A percentile compares a stretch with the other conserved stretches of the same genome.
Evolutionary conservation across 2,329 filamentous ascomycete species (phyloP).

Genomic region (Fulvia fulva): DNA sequence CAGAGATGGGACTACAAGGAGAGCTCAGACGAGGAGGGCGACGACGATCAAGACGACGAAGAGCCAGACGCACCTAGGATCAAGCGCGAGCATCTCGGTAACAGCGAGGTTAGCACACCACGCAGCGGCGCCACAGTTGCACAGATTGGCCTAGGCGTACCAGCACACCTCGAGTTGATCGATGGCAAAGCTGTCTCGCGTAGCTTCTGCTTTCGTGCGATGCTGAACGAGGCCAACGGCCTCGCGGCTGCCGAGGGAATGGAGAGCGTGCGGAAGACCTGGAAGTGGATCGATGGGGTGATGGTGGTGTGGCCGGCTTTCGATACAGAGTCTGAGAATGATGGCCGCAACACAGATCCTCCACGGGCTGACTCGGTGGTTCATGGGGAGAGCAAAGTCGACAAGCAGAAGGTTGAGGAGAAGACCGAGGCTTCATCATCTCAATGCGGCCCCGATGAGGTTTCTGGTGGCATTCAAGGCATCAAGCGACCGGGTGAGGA

Average conservation of each 20-base stretch:
- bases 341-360: neutral
- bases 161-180: neutral
- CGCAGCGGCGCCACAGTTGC: neutral
- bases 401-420: neutral
- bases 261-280: neutral
- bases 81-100: neutral
- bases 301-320: neutral
- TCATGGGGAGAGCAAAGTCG: neutral
- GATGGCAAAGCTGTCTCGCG: neutral
- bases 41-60: slow-evolving; percentile 17
- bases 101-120: neutral
- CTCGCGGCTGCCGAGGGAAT: neutral
- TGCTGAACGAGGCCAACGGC: neutral
- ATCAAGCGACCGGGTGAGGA: neutral
- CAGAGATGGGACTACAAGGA: neutral
- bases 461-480: neutral
- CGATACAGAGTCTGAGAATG: neutral
- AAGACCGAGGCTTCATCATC: neutral
- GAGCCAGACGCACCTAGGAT: neutral
- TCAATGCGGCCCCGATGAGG: neutral
- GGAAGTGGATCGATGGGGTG: neutral
- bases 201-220: neutral
- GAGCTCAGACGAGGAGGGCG: neutral
- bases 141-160: neutral
- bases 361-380: neutral